Percentiles rank a stretch among this genome's conserved stretches.
Conservation (phyloP, 768 basidiomycete genomes). For the Cubamyces lactineus region DNA sequence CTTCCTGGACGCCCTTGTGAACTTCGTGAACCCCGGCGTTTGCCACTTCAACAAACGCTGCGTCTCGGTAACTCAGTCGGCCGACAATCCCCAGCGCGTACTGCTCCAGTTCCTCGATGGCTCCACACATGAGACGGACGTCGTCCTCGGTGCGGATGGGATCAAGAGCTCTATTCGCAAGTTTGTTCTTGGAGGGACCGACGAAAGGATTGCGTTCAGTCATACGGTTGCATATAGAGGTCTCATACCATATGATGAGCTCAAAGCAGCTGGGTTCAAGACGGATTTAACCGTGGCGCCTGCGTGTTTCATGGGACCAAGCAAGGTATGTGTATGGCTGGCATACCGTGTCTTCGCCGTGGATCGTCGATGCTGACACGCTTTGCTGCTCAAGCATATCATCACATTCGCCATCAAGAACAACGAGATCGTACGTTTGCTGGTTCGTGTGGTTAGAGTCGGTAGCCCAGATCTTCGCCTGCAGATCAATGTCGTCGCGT, state of each 20-base stretch:
- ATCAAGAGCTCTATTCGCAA: constrained; percentile 43
- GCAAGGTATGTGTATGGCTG: constrained; percentile 40
- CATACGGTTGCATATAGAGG: constrained; percentile 54
- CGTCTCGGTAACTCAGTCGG: constrained; percentile 21
- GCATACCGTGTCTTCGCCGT: not conserved
- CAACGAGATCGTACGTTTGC: constrained; percentile 41
- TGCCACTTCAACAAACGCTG: constrained; percentile 57
- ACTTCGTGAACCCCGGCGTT: constrained; percentile 43
- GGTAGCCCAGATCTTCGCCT: not conserved
- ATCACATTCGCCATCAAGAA: constrained; percentile 54
- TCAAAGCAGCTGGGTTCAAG: constrained; percentile 47
- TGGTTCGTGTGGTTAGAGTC: not conserved
- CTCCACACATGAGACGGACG: constrained; percentile 46
- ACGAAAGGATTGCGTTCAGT: constrained; percentile 42
- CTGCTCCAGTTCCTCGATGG: constrained; percentile 53
- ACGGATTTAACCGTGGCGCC: constrained; percentile 41
- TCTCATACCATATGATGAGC: constrained; percentile 43
- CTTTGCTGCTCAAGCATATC: constrained; percentile 45
- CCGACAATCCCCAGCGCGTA: constrained; percentile 32
- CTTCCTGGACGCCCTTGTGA: constrained; percentile 52
- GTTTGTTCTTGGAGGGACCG: constrained; percentile 38
- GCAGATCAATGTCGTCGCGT: constrained; percentile 50
- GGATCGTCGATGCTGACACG: too few relatives aligned
- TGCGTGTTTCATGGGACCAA: constrained; percentile 46
- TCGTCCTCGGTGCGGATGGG: constrained; percentile 49